Evolutionary conservation across 1,284 basidiomycete genomes (phyloP), one percentile per base, ranked within the genome.

Genomic region (Irpex sp.): DNA sequence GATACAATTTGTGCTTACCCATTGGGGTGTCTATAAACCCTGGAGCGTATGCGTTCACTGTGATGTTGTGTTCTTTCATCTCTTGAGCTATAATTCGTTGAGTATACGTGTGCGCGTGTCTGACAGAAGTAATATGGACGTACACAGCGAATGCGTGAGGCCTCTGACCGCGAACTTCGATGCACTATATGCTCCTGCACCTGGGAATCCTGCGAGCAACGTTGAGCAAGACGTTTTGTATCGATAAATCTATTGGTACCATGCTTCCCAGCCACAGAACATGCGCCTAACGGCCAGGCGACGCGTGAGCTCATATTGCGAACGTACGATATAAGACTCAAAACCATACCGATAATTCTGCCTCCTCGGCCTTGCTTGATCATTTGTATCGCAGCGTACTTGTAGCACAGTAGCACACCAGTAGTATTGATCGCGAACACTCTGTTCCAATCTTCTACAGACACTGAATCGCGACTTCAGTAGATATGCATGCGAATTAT

Each of bases 121-220:
- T 54, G 5, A 26, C 53, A 5, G 6, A 35, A 6, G 11, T 9
- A 15, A n/a, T 8, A 26, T 33, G 13, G 17, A 50, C 47, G 47
- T 54, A 54, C 53, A 26, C 53, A 54, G 5, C 6, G 33, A n/a
- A 35, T 77, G 75, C 33, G 74, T 75, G 17, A 77, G 54, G 1
- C 72, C 73, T 19, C 74, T 65, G 9, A 76, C 70, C 13, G 75
- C 76, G 55, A 74, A 76, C 61, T 77, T 78, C 3, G 72, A 73
- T 4, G 65, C 65, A 61, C 67, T 63, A 58, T 73, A 74, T 0
- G 67, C 67, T 1, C 64, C 50, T 11, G 61, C 43, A 21, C 62
- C 61, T 5, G 53, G 26, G 13, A 67, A 43, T 4, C 69, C 69
- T 72, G 21, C 7, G n/a, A 9, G 4, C 17, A 6, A 43, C 1